Evolutionary conservation across 1,284 basidiomycete species (phyloP).

Genomic region (Waitea zeae): DNA sequence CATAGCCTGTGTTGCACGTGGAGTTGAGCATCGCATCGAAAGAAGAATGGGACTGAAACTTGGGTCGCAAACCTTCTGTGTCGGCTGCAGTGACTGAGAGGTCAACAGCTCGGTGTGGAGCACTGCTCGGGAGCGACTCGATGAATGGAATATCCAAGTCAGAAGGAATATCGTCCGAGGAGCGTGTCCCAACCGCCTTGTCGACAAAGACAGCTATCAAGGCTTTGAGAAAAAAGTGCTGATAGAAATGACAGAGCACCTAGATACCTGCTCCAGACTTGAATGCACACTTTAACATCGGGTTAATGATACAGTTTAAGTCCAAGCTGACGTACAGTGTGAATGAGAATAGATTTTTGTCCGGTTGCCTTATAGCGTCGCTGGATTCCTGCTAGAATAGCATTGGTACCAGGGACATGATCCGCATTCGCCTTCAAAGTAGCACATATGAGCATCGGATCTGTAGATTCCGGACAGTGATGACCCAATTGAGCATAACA

Average conservation of each 20-base stretch:
- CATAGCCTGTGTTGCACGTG: constrained; percentile 22
- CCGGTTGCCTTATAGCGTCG: constrained; percentile 19
- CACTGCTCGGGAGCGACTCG: constrained; percentile 17
- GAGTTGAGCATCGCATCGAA: too few species aligned
- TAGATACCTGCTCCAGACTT: constrained; percentile 23
- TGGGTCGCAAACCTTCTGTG: neutral
- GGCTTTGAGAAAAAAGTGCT: too few species aligned
- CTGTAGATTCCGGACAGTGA: constrained; percentile 1
- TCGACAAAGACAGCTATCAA: too few species aligned
- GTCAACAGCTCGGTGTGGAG: constrained; percentile 24
- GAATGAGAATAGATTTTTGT: constrained; percentile 25
- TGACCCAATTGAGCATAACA: neutral
- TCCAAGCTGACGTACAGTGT: constrained; percentile 22
- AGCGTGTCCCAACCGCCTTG: constrained; percentile 17
- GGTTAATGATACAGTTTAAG: neutral
- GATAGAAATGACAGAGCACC: too few species aligned
- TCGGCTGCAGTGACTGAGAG: constrained; percentile 19
- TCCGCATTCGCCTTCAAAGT: constrained; percentile 30
- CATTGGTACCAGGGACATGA: constrained; percentile 19
- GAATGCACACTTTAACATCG: neutral
- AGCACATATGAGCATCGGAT: too few species aligned
- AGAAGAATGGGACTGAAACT: constrained; percentile 12
- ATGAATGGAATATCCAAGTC: constrained; percentile 22
- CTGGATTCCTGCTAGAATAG: constrained; percentile 29
- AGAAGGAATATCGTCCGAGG: constrained; percentile 22